phyloP scores from a whole-genome alignment of 2,329 filamentous ascomycete genomes.

The Fusarium tanahbumbuense region DNA sequence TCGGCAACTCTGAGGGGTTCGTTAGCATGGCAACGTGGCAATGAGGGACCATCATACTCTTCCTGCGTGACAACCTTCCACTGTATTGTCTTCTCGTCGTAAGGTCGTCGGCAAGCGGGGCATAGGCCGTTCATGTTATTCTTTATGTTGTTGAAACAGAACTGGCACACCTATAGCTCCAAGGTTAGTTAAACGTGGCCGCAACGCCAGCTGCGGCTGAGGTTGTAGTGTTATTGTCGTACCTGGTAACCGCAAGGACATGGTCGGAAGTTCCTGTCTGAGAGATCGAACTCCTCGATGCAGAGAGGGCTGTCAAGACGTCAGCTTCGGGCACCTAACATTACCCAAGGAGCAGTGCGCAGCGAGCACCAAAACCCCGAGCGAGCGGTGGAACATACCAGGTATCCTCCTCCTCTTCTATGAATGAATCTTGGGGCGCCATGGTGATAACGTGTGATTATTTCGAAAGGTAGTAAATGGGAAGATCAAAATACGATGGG shows the following conservation, averaged over 20 bases:
- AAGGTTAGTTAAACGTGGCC: slow-evolving; percentile 44
- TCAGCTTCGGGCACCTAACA: slow-evolving; percentile 42
- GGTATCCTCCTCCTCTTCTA: slow-evolving; percentile 77
- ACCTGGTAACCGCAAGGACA: slow-evolving; percentile 99
- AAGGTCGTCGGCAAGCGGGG: slow-evolving; percentile 94
- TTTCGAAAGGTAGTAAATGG: slow-evolving; percentile 33
- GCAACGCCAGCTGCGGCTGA: slow-evolving; percentile 6
- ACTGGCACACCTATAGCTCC: slow-evolving; percentile 86
- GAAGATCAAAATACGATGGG: slow-evolving; percentile 37
- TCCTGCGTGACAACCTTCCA: slow-evolving; percentile 95
- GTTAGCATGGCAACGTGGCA: slow-evolving; percentile 33
- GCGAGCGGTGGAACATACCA: slow-evolving; percentile 62
- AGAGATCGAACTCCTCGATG: slow-evolving; percentile 98
- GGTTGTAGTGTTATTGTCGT: slow-evolving; percentile 42
- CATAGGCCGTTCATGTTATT: slow-evolving; percentile 97
- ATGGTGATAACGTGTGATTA: slow-evolving; percentile 56
- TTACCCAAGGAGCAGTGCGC: slow-evolving; percentile 38
- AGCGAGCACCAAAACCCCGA: slow-evolving; percentile 15
- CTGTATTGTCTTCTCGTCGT: slow-evolving; percentile 96
- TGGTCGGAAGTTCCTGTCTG: slow-evolving; percentile 95
- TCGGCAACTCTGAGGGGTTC: slow-evolving; percentile 69
- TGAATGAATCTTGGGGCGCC: slow-evolving; percentile 76
- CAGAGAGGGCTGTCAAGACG: slow-evolving; percentile 82
- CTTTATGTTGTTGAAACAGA: slow-evolving; percentile 99
- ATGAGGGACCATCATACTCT: slow-evolving; percentile 73